Conservation (phyloP, 2,329 filamentous ascomycete genomes). For the Tolypocladium paradoxum region DNA sequence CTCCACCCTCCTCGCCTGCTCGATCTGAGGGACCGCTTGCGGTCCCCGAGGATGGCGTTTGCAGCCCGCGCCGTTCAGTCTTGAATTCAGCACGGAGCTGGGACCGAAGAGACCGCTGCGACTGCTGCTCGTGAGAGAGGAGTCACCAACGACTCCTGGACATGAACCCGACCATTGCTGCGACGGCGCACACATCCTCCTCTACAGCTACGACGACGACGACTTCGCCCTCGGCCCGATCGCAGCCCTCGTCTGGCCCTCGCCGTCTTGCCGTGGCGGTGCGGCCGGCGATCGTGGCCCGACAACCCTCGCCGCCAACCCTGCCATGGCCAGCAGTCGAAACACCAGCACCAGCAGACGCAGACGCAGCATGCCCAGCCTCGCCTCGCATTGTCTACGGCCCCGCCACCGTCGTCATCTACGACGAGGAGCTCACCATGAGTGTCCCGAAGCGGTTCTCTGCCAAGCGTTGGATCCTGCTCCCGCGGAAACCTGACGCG, state of each 20-base stretch:
- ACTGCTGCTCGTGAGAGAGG: neutral
- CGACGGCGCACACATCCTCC: neutral
- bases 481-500: neutral
- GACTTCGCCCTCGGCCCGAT: neutral
- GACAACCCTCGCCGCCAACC: neutral
- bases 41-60: too few species aligned
- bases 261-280: neutral
- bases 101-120: too few species aligned
- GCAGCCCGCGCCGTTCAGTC: too few species aligned
- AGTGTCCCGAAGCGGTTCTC: constrained; percentile 15
- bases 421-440: constrained; percentile 25
- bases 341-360: constrained; percentile 1
- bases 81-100: neutral
- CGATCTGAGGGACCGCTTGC: too few species aligned
- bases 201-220: neutral
- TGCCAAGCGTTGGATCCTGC: constrained; percentile 3
- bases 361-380: constrained; percentile 1
- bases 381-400: constrained; percentile 25
- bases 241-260: neutral
- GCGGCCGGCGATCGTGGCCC: neutral
- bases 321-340: neutral
- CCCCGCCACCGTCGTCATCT: constrained; percentile 23
- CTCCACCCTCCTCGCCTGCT: neutral
- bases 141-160: neutral
- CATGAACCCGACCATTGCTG: neutral